Evolutionary conservation across 768 basidiomycete genomes (phyloP).

Genomic region (Ramaria rubella): DNA sequence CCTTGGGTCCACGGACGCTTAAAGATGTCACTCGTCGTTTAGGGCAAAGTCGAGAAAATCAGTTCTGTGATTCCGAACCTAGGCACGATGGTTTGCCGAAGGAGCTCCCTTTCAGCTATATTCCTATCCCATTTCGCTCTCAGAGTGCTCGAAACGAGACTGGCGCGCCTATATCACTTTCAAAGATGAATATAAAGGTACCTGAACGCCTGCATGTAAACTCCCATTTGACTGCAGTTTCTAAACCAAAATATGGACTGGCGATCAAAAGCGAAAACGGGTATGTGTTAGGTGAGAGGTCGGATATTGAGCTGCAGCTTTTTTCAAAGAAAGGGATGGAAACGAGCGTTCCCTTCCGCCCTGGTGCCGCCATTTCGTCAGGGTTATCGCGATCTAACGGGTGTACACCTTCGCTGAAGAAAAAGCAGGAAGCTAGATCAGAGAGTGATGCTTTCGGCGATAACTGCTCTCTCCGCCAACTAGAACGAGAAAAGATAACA

Average conservation of each 20-base stretch:
- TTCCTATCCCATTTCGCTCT: neutral
- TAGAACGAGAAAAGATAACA: too few species aligned
- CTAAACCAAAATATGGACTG: neutral
- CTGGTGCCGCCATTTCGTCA: neutral
- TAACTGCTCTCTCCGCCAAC: too few species aligned
- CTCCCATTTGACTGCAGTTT: neutral
- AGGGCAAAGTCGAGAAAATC: neutral
- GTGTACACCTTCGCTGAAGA: too few species aligned
- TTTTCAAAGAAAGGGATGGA: neutral
- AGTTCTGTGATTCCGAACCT: neutral
- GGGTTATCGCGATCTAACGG: too few species aligned
- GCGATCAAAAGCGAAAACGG: neutral
- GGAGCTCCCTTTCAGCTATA: neutral
- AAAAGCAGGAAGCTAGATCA: too few species aligned
- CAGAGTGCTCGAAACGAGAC: neutral
- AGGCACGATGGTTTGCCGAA: neutral
- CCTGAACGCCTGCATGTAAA: neutral
- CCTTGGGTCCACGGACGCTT: neutral
- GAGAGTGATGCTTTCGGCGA: too few species aligned
- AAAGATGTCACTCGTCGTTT: conserved; percentile 1
- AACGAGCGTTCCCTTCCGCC: neutral
- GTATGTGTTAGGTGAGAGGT: neutral
- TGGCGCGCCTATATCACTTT: neutral
- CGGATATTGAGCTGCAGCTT: neutral
- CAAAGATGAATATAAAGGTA: neutral